phyloP scores from a whole-genome alignment of 768 basidiomycete species.

The Boletus coccyginus region DNA sequence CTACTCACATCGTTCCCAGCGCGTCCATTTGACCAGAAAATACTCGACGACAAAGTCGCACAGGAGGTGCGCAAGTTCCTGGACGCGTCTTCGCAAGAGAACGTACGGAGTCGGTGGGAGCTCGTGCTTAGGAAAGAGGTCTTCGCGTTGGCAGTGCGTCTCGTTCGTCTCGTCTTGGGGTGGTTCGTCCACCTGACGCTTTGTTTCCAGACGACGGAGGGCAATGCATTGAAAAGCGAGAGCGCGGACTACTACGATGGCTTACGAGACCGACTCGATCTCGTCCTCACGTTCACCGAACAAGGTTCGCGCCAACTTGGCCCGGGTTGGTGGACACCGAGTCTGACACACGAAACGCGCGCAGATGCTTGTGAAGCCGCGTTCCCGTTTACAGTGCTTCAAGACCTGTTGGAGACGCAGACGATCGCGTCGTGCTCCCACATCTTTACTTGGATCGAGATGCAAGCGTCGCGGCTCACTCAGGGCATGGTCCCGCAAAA shows the following conservation, averaged over 20 bases:
- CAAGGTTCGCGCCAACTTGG: slow-evolving; percentile 47
- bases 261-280: slow-evolving; percentile 62
- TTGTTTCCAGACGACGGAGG: slow-evolving; percentile 57
- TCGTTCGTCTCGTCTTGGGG: neutral
- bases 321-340: neutral
- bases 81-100: slow-evolving; percentile 49
- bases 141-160: slow-evolving; percentile 66
- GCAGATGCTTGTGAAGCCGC: slow-evolving; percentile 75
- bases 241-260: slow-evolving; percentile 57
- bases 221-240: slow-evolving; percentile 54
- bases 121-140: slow-evolving; percentile 67
- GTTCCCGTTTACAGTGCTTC: slow-evolving; percentile 70
- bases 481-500: slow-evolving; percentile 80
- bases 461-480: slow-evolving; percentile 65
- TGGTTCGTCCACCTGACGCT: neutral
- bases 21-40: slow-evolving; percentile 45
- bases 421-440: slow-evolving; percentile 84
- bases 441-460: slow-evolving; percentile 87
- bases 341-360: neutral
- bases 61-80: slow-evolving; percentile 43
- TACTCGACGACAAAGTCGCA: slow-evolving; percentile 49
- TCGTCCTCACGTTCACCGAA: slow-evolving; percentile 75
- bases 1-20: slow-evolving; percentile 53
- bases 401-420: slow-evolving; percentile 82
- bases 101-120: slow-evolving; percentile 73